phyloP scores from a whole-genome alignment of 768 basidiomycete genomes.

The Rickenella mellea region DNA sequence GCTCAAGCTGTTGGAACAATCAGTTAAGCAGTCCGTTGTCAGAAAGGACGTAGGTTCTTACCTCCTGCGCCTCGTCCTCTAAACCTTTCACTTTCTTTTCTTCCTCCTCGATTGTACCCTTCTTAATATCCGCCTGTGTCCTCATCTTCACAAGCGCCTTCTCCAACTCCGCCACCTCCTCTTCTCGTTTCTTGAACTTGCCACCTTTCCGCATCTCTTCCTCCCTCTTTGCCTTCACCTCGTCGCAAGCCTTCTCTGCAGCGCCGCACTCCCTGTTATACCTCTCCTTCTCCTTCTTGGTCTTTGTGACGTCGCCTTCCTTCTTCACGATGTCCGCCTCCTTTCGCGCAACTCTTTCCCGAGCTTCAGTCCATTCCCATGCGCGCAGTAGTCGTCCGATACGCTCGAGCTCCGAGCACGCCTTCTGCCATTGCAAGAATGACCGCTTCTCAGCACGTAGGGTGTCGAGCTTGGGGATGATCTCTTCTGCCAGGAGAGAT shows the following conservation, averaged over 20 bases:
- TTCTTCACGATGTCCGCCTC: slow-evolving; percentile 44
- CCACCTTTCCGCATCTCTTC: slow-evolving; percentile 90
- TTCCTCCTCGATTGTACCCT: slow-evolving; percentile 70
- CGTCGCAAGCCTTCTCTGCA: slow-evolving; percentile 57
- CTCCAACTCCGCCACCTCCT: slow-evolving; percentile 66
- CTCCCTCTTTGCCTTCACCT: slow-evolving; percentile 69
- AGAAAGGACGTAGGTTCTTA: slow-evolving; percentile 20
- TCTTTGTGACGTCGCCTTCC: slow-evolving; percentile 35
- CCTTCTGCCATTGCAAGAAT: slow-evolving; percentile 86
- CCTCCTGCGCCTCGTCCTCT: slow-evolving; percentile 51
- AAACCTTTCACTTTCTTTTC: slow-evolving; percentile 44
- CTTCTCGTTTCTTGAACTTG: slow-evolving; percentile 79
- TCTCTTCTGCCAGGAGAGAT: slow-evolving; percentile 75
- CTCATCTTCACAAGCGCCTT: slow-evolving; percentile 73
- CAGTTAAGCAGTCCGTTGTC: neutral
- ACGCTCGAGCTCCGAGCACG: slow-evolving; percentile 77
- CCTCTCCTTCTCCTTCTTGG: slow-evolving; percentile 39
- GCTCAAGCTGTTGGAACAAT: slow-evolving; percentile 38
- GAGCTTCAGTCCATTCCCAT: slow-evolving; percentile 74
- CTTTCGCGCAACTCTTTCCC: slow-evolving; percentile 42
- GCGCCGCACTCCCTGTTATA: slow-evolving; percentile 43
- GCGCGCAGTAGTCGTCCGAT: slow-evolving; percentile 76
- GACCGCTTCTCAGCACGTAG: slow-evolving; percentile 83
- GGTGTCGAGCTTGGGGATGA: slow-evolving; percentile 88
- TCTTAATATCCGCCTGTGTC: slow-evolving; percentile 81